A percentile compares a stretch with the other conserved stretches of the same genome.
phyloP scores from a whole-genome alignment of 345 rosid species.

The Acer yangbiense region DNA sequence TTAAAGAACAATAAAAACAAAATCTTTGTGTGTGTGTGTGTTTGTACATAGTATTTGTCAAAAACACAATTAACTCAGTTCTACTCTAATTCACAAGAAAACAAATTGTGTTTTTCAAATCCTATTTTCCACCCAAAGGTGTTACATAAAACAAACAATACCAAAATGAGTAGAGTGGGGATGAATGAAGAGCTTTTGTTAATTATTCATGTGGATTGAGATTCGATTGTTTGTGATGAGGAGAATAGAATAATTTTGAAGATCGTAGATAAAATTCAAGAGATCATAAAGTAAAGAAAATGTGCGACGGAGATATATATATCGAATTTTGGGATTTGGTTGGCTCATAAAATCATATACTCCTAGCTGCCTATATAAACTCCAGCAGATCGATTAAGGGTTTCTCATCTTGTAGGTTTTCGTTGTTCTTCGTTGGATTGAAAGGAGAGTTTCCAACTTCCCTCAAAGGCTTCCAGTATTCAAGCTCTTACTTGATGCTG shows the following conservation, averaged over 20 bases:
- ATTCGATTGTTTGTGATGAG: neutral
- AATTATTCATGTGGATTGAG: neutral
- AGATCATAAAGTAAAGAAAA: neutral
- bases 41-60: too few species aligned
- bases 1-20: too few species aligned
- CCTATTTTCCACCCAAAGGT: too few species aligned
- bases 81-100: too few species aligned
- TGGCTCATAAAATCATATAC: too few species aligned
- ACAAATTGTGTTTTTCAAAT: too few species aligned
- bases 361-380: slow-evolving; percentile 10
- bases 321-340: neutral
- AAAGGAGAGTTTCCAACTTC: slow-evolving; percentile 3
- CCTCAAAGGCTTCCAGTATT: slow-evolving; percentile 13
- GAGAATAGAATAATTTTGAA: neutral
- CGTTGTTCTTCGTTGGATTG: neutral
- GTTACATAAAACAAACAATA: too few species aligned
- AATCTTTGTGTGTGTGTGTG: too few species aligned
- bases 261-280: neutral
- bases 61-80: too few species aligned
- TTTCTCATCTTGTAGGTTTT: too few species aligned
- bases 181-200: neutral
- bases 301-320: neutral
- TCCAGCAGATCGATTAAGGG: neutral
- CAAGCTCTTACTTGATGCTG: neutral
- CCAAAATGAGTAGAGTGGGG: too few species aligned